These are phyloP conservation scores for Exophiala viscosa DNA, from an alignment of 2,329 filamentous ascomycete genomes.

Conservation along the genomic window DNA sequence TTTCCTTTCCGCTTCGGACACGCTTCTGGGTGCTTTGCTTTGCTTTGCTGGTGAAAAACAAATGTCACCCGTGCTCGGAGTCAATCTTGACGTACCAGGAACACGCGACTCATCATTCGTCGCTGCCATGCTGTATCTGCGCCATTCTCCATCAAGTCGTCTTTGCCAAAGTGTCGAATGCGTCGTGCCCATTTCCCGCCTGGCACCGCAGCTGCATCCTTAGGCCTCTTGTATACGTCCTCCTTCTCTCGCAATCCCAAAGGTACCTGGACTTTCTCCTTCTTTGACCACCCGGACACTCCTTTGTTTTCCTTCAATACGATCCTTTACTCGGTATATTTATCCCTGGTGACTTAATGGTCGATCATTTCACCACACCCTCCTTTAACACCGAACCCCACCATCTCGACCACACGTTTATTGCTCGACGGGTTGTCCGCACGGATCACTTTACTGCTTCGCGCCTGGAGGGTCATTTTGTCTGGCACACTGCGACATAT, in stretches of 20 bases:
- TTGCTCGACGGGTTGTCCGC: constrained; percentile 5
- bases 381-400: constrained; percentile 16
- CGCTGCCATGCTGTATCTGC: constrained; percentile 15
- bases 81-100: constrained; percentile 22
- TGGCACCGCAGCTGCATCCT: constrained; percentile 23
- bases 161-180: constrained; percentile 18
- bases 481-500: constrained; percentile 1
- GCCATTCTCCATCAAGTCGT: constrained; percentile 20
- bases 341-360: constrained; percentile 15
- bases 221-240: constrained; percentile 22
- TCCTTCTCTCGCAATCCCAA: constrained; percentile 13
- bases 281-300: constrained; percentile 19
- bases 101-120: constrained; percentile 18
- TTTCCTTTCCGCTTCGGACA: constrained; percentile 13
- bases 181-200: constrained; percentile 20
- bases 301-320: constrained; percentile 20
- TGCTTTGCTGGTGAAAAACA: constrained; percentile 15
- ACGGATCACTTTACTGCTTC: constrained; percentile 3
- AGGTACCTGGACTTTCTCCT: constrained; percentile 21
- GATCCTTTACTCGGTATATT: constrained; percentile 16
- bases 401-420: constrained; percentile 14
- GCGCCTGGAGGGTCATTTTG: constrained; percentile 1
- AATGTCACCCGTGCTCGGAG: constrained; percentile 15
- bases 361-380: constrained; percentile 8
- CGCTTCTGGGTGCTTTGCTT: constrained; percentile 1